phyloP scores from a whole-genome alignment of 352 stramenopile species.

The Pythium biforme region DNA sequence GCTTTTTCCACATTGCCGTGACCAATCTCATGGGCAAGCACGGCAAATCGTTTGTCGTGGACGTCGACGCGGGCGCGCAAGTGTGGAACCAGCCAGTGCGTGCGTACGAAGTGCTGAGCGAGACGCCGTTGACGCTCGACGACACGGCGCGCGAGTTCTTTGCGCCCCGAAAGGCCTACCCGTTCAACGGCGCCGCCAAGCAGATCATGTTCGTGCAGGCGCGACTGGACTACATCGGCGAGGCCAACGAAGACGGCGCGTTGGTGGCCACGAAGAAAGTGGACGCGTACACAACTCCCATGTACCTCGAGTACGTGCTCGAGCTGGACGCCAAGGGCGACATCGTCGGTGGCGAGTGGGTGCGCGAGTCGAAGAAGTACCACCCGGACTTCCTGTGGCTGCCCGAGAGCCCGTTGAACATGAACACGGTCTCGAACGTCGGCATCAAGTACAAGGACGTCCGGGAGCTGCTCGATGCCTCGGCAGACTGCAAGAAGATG shows the following conservation, averaged over 20 bases:
- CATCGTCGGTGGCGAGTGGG: conserved; percentile 24
- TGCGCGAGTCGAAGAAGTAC: neutral
- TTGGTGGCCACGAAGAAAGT: conserved; percentile 5
- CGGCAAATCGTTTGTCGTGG: conserved; percentile 39
- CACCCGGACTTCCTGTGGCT: conserved; percentile 23
- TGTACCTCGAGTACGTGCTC: conserved; percentile 17
- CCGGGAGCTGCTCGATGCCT: neutral
- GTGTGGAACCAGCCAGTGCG: conserved; percentile 68
- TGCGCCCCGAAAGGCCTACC: conserved; percentile 2
- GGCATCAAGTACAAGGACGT: conserved; percentile 11
- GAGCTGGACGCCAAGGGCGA: conserved; percentile 18
- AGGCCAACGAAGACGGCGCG: conserved; percentile 12
- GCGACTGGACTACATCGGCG: conserved; percentile 11
- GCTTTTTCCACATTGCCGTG: conserved; percentile 27
- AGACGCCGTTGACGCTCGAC: conserved; percentile 4
- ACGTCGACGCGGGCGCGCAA: conserved; percentile 31
- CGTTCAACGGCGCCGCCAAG: conserved; percentile 12
- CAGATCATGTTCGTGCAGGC: conserved; percentile 20
- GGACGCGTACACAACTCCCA: neutral
- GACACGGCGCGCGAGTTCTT: no score
- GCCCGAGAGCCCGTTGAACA: neutral
- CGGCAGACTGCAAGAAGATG: neutral
- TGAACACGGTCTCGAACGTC: conserved; percentile 1
- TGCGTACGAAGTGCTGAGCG: conserved; percentile 25
- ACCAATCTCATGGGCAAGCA: conserved; percentile 46